These are phyloP conservation scores for Talaromyces sp. DNA, from an alignment of 2,329 filamentous ascomycete genomes.

Conservation along the genomic window DNA sequence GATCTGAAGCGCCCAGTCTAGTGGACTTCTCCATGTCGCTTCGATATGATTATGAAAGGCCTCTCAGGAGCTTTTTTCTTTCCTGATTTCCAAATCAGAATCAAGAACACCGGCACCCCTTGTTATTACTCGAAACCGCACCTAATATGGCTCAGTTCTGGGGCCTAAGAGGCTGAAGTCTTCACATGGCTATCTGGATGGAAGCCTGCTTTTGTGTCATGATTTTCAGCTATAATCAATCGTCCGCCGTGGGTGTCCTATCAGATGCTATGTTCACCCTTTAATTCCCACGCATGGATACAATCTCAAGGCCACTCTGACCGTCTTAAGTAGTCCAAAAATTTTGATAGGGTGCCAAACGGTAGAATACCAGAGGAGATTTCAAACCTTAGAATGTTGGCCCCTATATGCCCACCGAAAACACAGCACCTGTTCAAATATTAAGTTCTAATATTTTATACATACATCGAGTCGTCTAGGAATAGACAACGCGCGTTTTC, in stretches of 20 bases:
- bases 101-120: neutral
- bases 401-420: no score
- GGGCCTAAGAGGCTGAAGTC: neutral
- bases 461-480: no score
- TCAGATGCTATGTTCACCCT: neutral
- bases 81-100: neutral
- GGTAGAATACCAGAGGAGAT: neutral
- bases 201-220: constrained; percentile 3
- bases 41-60: neutral
- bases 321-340: no score
- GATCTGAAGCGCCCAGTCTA: neutral
- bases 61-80: neutral
- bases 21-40: neutral
- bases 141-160: neutral
- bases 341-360: no score
- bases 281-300: neutral
- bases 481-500: no score
- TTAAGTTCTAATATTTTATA: no score
- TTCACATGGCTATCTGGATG: constrained; percentile 2
- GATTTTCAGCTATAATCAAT: constrained; percentile 2
- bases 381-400: no score
- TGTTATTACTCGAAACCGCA: no score
- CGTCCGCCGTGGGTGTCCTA: neutral
- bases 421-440: no score
- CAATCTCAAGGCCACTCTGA: no score